These are phyloP conservation scores for Pichia sp. DNA, from an alignment of 1,139 yeast genomes.

Conservation along the genomic window DNA sequence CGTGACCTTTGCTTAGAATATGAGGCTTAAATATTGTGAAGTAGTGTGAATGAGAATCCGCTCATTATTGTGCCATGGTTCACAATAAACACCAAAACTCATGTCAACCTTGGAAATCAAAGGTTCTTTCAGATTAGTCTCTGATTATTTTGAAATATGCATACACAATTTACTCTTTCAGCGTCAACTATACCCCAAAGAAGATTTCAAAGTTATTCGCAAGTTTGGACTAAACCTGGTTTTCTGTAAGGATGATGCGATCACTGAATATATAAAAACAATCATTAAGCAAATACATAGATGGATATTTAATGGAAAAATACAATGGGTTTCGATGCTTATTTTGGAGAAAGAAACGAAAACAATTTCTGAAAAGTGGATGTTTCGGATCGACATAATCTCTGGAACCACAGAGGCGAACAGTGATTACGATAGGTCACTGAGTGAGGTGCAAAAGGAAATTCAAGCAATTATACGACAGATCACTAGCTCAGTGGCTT, in stretches of 20 bases:
- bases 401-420: conserved; percentile 3
- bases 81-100: too few relatives aligned
- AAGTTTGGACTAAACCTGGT: conserved; percentile 78
- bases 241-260: conserved; percentile 69
- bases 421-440: conserved; percentile 1
- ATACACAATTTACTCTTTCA: conserved; percentile 79
- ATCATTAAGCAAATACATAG: conserved; percentile 71
- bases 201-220: conserved; percentile 71
- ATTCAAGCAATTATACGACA: conserved; percentile 84
- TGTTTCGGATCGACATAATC: conserved; percentile 53
- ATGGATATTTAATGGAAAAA: conserved; percentile 72
- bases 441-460: conserved; percentile 56
- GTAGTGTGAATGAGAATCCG: too few relatives aligned
- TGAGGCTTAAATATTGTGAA: too few relatives aligned
- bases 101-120: conserved; percentile 44
- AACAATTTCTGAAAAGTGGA: conserved; percentile 80
- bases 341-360: conserved; percentile 55
- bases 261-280: conserved; percentile 57
- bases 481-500: conserved; percentile 81
- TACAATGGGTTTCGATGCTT: conserved; percentile 63
- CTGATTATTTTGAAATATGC: conserved; percentile 80
- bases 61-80: too few relatives aligned
- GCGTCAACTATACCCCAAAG: conserved; percentile 84
- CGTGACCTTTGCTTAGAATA: too few relatives aligned
- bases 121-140: conserved; percentile 71